Conservation (phyloP, 2,329 filamentous ascomycete species). For the Stachybotrys elegans region DNA sequence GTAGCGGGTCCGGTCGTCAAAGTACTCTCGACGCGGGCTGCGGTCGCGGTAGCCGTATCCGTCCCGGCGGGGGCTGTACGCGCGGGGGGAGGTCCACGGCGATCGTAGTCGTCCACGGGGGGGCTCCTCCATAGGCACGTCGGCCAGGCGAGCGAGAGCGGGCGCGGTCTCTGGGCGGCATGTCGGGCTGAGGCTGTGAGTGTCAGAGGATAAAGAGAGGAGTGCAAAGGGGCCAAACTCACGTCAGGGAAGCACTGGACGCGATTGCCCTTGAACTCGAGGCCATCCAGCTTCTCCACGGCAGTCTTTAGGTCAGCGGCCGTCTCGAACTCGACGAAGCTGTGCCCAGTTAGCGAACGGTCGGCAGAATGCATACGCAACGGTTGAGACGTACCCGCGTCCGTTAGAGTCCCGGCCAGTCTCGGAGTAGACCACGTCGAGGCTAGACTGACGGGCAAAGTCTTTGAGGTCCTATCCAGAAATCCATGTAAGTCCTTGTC, state of each 20-base stretch:
- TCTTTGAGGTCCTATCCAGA: slow-evolving; percentile 97
- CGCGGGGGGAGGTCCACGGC: slow-evolving; percentile 72
- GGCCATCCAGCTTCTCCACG: slow-evolving; percentile 89
- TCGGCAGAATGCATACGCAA: not conserved
- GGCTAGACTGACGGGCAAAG: slow-evolving; percentile 92
- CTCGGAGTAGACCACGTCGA: slow-evolving; percentile 98
- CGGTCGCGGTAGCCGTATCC: slow-evolving; percentile 79
- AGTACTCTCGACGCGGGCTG: slow-evolving; percentile 81
- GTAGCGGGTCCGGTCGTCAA: slow-evolving; percentile 76
- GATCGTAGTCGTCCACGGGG: slow-evolving; percentile 74
- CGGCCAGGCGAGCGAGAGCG: slow-evolving; percentile 70
- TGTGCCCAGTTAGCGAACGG: slow-evolving; percentile 28
- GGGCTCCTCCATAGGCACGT: slow-evolving; percentile 57
- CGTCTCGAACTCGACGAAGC: slow-evolving; percentile 97
- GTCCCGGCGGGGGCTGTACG: slow-evolving; percentile 75
- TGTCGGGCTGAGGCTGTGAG: slow-evolving; percentile 70
- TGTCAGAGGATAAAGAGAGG: slow-evolving; percentile 8
- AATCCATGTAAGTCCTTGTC: slow-evolving; percentile 73
- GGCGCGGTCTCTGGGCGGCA: slow-evolving; percentile 61
- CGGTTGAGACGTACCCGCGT: slow-evolving; percentile 65
- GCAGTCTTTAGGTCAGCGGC: slow-evolving; percentile 83
- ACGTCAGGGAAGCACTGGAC: slow-evolving; percentile 89
- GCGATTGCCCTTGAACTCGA: slow-evolving; percentile 85
- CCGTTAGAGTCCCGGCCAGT: slow-evolving; percentile 88
- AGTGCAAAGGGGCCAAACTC: slow-evolving; percentile 33